Conservation (phyloP, 345 rosid species). For the Rhodamnia argentea region DNA sequence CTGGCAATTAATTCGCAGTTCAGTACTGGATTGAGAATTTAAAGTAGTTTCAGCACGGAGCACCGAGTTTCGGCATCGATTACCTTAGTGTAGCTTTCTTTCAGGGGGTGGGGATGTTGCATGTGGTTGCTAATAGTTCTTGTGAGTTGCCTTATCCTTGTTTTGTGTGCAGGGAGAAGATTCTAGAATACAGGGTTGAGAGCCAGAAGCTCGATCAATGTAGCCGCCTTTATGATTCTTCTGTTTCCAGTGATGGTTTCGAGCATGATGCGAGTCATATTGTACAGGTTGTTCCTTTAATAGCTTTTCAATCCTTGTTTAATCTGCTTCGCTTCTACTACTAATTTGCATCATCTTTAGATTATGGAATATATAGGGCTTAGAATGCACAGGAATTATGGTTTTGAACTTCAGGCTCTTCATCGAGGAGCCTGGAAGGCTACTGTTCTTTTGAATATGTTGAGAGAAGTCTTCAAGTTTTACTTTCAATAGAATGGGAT, state of each 20-base stretch:
- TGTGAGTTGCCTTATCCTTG: slow-evolving; percentile 2
- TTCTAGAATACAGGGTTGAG: slow-evolving; percentile 74
- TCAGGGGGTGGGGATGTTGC: not conserved
- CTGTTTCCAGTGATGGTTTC: slow-evolving; percentile 76
- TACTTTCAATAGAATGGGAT: not conserved
- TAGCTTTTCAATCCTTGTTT: not conserved
- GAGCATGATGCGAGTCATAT: slow-evolving; percentile 85
- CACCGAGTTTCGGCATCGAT: not conserved
- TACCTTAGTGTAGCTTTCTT: not conserved
- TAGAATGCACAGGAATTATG: not conserved
- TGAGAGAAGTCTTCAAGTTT: not conserved
- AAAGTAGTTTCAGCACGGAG: not conserved
- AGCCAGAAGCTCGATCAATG: slow-evolving; percentile 93
- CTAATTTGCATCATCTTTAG: not conserved
- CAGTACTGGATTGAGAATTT: not conserved
- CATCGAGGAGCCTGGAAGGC: not conserved
- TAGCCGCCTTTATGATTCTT: slow-evolving; percentile 89
- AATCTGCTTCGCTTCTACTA: not conserved
- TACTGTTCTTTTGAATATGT: not conserved
- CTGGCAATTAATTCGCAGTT: not conserved
- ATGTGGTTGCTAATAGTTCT: not conserved
- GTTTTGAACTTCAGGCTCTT: not conserved
- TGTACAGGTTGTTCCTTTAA: slow-evolving; percentile 51
- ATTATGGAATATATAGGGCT: not conserved
- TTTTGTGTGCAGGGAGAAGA: slow-evolving; percentile 48